Conservation (phyloP, 2,329 filamentous ascomycete genomes). For the Rachicladosporium sp. region DNA sequence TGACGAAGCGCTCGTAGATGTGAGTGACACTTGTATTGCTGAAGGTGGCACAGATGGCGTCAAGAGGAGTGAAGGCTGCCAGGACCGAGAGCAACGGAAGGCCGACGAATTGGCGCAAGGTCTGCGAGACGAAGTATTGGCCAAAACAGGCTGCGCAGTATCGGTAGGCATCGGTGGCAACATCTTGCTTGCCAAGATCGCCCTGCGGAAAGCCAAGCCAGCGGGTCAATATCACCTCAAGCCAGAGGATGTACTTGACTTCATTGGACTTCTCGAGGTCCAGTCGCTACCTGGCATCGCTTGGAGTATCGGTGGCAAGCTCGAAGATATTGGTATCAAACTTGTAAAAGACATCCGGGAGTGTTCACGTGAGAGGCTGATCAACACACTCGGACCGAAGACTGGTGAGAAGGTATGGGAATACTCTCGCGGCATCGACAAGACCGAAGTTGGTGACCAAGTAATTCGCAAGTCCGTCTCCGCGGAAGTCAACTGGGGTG, state of each 20-base stretch:
- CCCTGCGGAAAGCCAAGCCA: slow-evolving; percentile 82
- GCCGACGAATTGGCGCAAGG: slow-evolving; percentile 57
- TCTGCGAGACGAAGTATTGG: slow-evolving; percentile 59
- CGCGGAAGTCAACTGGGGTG: slow-evolving; percentile 96
- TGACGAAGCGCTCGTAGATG: slow-evolving; percentile 84
- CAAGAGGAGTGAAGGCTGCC: slow-evolving; percentile 52
- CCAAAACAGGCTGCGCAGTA: slow-evolving; percentile 69
- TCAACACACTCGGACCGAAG: slow-evolving; percentile 69
- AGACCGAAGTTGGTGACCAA: slow-evolving; percentile 72
- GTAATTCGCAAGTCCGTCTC: slow-evolving; percentile 88
- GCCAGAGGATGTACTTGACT: slow-evolving; percentile 62
- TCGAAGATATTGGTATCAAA: slow-evolving; percentile 76
- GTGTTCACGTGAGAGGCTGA: slow-evolving; percentile 62
- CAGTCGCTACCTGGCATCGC: slow-evolving; percentile 85
- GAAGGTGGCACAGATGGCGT: slow-evolving; percentile 54
- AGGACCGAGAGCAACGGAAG: slow-evolving; percentile 66
- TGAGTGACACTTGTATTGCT: slow-evolving; percentile 57
- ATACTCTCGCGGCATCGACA: slow-evolving; percentile 80
- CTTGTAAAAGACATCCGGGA: slow-evolving; percentile 72
- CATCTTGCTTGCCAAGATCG: slow-evolving; percentile 82
- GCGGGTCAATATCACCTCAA: slow-evolving; percentile 84
- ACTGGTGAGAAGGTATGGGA: slow-evolving; percentile 86
- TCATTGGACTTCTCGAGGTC: slow-evolving; percentile 66
- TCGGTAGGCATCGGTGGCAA: slow-evolving; percentile 89
- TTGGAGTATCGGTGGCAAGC: slow-evolving; percentile 71